A percentile compares a stretch with the other conserved stretches of the same genome.
phyloP scores from a whole-genome alignment of 2,329 filamentous ascomycete species.

The Neonectria coccinea region DNA sequence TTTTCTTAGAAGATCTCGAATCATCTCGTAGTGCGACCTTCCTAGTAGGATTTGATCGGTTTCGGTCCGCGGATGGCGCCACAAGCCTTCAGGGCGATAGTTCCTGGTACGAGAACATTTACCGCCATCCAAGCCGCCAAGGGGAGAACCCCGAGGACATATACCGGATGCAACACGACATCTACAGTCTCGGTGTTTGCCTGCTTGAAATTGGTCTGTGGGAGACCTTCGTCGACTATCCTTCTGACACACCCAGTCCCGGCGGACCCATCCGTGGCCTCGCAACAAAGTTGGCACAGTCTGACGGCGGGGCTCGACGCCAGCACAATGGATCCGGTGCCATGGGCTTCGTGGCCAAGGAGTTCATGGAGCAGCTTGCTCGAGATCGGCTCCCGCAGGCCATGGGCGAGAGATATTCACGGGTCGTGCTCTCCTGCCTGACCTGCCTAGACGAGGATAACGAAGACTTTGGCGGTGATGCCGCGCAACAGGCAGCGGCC shows the following conservation, averaged over 20 bases:
- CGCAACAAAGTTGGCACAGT: neutral
- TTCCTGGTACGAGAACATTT: slow-evolving; percentile 18
- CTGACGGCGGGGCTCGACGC: neutral
- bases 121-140: slow-evolving; percentile 19
- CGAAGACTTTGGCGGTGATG: slow-evolving; percentile 10
- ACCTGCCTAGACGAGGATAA: slow-evolving; percentile 14
- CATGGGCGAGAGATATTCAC: slow-evolving; percentile 15
- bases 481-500: slow-evolving; percentile 15
- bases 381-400: slow-evolving; percentile 7
- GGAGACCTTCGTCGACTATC: slow-evolving; percentile 23
- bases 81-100: slow-evolving; percentile 14
- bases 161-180: slow-evolving; percentile 26
- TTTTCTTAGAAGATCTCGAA: slow-evolving; percentile 5
- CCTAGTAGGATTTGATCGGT: slow-evolving; percentile 17
- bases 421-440: slow-evolving; percentile 16
- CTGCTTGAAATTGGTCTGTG: slow-evolving; percentile 25
- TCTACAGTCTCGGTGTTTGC: slow-evolving; percentile 25
- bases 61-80: slow-evolving; percentile 15
- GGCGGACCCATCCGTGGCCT: slow-evolving; percentile 11
- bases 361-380: slow-evolving; percentile 13
- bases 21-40: slow-evolving; percentile 12
- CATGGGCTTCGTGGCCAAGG: slow-evolving; percentile 15
- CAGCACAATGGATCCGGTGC: neutral
- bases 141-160: slow-evolving; percentile 11
- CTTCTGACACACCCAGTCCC: slow-evolving; percentile 8